Evolutionary conservation across 352 stramenopile genomes (phyloP).

Genomic region (Phytophthora colocasiae): DNA sequence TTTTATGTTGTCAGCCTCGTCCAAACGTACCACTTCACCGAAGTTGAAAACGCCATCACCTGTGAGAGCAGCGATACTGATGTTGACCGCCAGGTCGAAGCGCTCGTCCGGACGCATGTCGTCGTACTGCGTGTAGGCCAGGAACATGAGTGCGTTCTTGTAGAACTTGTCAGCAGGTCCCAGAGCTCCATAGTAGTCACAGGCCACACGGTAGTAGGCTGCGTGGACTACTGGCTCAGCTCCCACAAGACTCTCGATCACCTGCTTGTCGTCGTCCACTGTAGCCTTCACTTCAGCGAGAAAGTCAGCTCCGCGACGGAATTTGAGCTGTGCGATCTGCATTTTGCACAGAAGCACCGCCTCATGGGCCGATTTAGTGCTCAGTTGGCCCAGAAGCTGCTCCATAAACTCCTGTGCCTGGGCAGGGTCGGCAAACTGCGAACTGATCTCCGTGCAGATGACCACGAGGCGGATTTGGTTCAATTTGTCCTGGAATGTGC

Average conservation of each 20-base stretch:
- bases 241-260: constrained; percentile 84
- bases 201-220: constrained; percentile 92
- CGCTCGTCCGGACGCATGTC: constrained; percentile 82
- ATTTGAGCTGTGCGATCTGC: constrained; percentile 79
- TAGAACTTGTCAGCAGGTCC: constrained; percentile 97
- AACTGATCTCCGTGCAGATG: constrained; percentile 93
- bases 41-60: constrained; percentile 99
- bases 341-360: constrained; percentile 79
- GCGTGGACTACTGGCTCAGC: constrained; percentile 93
- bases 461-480: constrained; percentile 95
- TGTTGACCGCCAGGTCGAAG: constrained; percentile 92
- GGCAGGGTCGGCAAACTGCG: constrained; percentile 66
- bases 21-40: constrained; percentile 92
- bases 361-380: constrained; percentile 69
- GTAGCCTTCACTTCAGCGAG: constrained; percentile 68
- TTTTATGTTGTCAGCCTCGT: not conserved
- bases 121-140: constrained; percentile 96
- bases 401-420: constrained; percentile 81
- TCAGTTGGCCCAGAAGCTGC: constrained; percentile 61
- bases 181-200: constrained; percentile 92
- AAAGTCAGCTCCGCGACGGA: constrained; percentile 66
- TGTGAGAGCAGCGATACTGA: constrained; percentile 96
- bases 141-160: constrained; percentile 95
- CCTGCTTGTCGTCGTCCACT: constrained; percentile 75
- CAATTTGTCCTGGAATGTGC: constrained; percentile 95